Conservation (phyloP, 2,329 filamentous ascomycete species). For the Fusarium luffae region DNA sequence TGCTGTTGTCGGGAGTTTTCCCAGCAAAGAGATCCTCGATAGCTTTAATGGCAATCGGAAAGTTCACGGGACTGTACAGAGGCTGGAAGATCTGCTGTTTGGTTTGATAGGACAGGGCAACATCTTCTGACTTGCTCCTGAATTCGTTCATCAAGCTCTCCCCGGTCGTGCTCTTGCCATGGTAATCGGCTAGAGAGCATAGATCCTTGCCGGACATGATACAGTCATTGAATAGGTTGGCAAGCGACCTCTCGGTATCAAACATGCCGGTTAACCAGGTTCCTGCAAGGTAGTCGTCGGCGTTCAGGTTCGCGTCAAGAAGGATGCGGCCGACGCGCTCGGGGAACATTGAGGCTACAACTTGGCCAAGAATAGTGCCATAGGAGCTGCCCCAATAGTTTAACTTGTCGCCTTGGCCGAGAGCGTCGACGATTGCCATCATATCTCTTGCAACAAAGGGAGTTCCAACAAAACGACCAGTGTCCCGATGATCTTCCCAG, state of each 20-base stretch:
- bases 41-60: no score
- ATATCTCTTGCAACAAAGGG: slow-evolving; percentile 51
- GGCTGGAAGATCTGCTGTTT: no score
- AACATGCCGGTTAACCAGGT: accelerated
- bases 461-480: slow-evolving; percentile 47
- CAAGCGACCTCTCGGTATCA: neutral
- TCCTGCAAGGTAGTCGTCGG: slow-evolving; percentile 12
- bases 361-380: slow-evolving; percentile 36
- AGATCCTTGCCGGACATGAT: neutral
- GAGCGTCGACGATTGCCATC: slow-evolving; percentile 48
- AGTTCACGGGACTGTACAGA: no score
- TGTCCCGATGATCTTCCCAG: slow-evolving; percentile 28
- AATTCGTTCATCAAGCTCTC: neutral
- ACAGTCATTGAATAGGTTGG: slow-evolving; percentile 5
- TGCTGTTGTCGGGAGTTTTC: no score
- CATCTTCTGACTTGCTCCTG: no score
- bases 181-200: neutral
- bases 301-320: slow-evolving; percentile 29
- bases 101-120: no score
- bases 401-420: slow-evolving; percentile 49
- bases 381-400: slow-evolving; percentile 49
- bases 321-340: slow-evolving; percentile 32
- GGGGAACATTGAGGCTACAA: slow-evolving; percentile 39
- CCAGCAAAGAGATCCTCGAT: no score
- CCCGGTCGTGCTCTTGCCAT: neutral